These are phyloP conservation scores for Candida taoyuanica DNA, from an alignment of 805 yeast genomes.

Conservation along the genomic window DNA sequence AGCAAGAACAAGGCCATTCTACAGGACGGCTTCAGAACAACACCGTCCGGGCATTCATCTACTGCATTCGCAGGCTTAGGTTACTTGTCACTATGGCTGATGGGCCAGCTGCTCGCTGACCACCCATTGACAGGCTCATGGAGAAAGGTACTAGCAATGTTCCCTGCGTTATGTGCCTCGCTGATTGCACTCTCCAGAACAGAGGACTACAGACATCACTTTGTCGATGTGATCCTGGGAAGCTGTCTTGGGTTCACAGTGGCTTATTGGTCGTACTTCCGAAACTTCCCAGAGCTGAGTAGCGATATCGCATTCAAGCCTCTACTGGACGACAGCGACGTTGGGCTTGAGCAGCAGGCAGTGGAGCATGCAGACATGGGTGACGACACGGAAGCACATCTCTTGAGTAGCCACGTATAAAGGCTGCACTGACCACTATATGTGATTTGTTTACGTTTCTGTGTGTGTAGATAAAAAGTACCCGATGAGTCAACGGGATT, in stretches of 20 bases:
- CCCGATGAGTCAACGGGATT: too few species aligned
- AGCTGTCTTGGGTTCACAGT: slow-evolving; percentile 56
- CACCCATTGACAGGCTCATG: slow-evolving; percentile 52
- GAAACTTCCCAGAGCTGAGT: slow-evolving; percentile 36
- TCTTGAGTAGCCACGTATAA: slow-evolving; percentile 10
- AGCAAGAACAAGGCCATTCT: slow-evolving; percentile 39
- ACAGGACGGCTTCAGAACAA: slow-evolving; percentile 72
- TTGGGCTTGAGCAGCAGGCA: slow-evolving; percentile 25
- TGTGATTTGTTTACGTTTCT: too few species aligned
- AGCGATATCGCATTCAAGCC: slow-evolving; percentile 36
- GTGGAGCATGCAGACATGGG: slow-evolving; percentile 19
- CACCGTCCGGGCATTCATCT: slow-evolving; percentile 80
- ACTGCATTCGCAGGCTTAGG: slow-evolving; percentile 65
- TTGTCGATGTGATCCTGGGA: slow-evolving; percentile 77
- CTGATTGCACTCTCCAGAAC: slow-evolving; percentile 83
- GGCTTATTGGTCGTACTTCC: slow-evolving; percentile 42
- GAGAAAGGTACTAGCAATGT: slow-evolving; percentile 48
- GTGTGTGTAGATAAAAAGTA: too few species aligned
- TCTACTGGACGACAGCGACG: slow-evolving; percentile 36
- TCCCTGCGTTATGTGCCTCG: slow-evolving; percentile 66
- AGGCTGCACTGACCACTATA: too few species aligned
- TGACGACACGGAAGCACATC: slow-evolving; percentile 13
- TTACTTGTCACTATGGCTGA: slow-evolving; percentile 57
- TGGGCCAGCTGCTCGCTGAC: slow-evolving; percentile 57
- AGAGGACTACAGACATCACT: slow-evolving; percentile 91